Base-by-base conservation (phyloP, 129 eudicot species). In the Apium graveolens region DNA sequence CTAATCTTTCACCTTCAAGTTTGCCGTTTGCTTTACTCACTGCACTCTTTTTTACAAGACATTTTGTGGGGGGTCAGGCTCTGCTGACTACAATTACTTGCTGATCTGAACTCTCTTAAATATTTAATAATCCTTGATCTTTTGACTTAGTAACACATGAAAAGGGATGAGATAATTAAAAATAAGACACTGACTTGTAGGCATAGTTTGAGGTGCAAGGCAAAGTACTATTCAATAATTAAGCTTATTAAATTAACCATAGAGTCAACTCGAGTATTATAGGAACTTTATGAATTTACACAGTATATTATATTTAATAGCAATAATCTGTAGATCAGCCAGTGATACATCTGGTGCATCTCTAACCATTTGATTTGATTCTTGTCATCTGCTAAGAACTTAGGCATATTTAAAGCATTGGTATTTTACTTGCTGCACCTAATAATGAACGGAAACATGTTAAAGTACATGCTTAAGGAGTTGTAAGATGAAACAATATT, bases 161-260 rank as follows among this genome's bases (percentile, higher is more conserved):
- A 48, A 77, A 51, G 70, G 14, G 76, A 70, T 66, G 42, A 41
- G 35, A 75, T 74, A 32, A 80, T 73, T 85, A 65, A 79, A 73
- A 73, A 65, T 35, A 74, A 76, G 51, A 72, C 35, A 74, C 85
- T 75, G 77, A 78, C 73, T 70, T 81, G 77, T 43, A 81, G 85
- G 84, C 90, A 83, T 79, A 31, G 76, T 81, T 84, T 84, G 39
- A 81, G 90, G 32, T 60, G 68, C 3, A n/a, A 60, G 90, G 70
- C 49, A 41, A 65, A 83, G 90, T 39, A 74, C 60, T 51, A 11
- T n/a, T 49, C 37, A 13, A 21, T 37, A 76, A 80, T 68, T 43
- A 80, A 76, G 69, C 68, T 16, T 70, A 74, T 29, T 26, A 70
- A 37, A 27, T 35, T 51, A 75, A 68, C 80, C 78, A 26, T 27